phyloP scores from a whole-genome alignment of 202 grass and related monocot species.

The Schoenoplectus triqueter region DNA sequence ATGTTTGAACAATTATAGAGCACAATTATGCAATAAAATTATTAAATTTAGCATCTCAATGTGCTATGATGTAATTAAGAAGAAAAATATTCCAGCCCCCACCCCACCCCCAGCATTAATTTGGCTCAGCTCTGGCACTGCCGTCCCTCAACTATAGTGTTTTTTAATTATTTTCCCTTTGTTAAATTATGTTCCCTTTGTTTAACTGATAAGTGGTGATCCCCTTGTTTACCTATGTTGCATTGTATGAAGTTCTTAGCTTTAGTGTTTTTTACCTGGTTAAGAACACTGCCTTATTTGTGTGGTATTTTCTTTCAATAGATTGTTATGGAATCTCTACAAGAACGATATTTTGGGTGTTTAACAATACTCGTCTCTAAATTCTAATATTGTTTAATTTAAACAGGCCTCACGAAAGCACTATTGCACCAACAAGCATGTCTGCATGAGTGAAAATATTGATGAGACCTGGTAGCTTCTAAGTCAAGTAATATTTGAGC shows the following conservation, averaged over 20 bases:
- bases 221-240: background rate
- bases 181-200: background rate
- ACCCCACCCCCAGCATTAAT: background rate
- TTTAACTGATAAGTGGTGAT: background rate
- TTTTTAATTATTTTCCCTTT: background rate
- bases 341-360: background rate
- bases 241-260: background rate
- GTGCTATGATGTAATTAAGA: constrained; percentile 10
- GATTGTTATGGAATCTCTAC: background rate
- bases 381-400: constrained; percentile 21
- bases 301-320: background rate
- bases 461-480: constrained; percentile 77
- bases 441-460: constrained; percentile 59
- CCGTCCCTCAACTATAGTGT: background rate
- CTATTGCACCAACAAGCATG: constrained; percentile 76
- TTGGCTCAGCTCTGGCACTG: background rate
- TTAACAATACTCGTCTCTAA: background rate
- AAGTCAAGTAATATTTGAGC: background rate
- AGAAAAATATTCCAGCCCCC: background rate
- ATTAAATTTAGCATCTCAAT: background rate
- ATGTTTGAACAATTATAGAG: background rate
- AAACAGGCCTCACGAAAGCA: constrained; percentile 87
- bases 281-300: constrained; percentile 5
- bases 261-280: constrained; percentile 21
- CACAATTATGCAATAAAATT: background rate